A percentile compares a stretch with the other conserved stretches of the same genome.
Evolutionary conservation across 2,329 filamentous ascomycete genomes (phyloP).

Genomic region (Pseudocercospora eumusae): DNA sequence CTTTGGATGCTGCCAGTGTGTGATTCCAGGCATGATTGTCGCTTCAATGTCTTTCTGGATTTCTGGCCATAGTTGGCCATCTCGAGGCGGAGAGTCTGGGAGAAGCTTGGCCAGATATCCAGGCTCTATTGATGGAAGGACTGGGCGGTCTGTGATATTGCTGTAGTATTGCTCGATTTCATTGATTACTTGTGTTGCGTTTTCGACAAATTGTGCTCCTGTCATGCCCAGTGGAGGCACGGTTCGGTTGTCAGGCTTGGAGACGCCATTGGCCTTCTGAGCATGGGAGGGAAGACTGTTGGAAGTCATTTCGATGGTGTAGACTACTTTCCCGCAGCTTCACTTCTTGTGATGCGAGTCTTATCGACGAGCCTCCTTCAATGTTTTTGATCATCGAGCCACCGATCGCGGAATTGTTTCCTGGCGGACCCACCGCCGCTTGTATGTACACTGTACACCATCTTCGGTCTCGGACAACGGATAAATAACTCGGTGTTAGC

Average conservation of each 20-base stretch:
- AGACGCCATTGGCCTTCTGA: slow-evolving; percentile 15
- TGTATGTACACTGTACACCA: not conserved
- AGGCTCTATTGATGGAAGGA: slow-evolving; percentile 75
- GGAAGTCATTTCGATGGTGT: not conserved
- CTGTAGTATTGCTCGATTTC: slow-evolving; percentile 87
- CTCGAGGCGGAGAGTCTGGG: slow-evolving; percentile 64
- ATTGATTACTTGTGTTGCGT: slow-evolving; percentile 76
- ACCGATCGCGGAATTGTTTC: not conserved
- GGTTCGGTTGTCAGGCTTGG: slow-evolving; percentile 30
- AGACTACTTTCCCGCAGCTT: not conserved
- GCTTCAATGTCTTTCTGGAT: slow-evolving; percentile 82
- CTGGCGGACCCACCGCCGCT: not conserved
- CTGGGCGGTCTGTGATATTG: slow-evolving; percentile 66
- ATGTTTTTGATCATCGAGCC: not conserved
- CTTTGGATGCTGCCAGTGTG: slow-evolving; percentile 91
- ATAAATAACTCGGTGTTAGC: too few species aligned
- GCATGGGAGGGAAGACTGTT: not conserved
- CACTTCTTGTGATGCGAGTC: not conserved
- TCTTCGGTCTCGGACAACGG: too few species aligned
- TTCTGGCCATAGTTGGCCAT: slow-evolving; percentile 71
- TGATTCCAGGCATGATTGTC: slow-evolving; percentile 88
- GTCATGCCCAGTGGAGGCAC: slow-evolving; percentile 63
- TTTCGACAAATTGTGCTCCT: slow-evolving; percentile 72
- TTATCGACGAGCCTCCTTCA: not conserved
- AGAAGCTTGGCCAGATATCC: slow-evolving; percentile 83